phyloP scores from a whole-genome alignment of 1,284 basidiomycete species.

The Apiotrichum akiyoshidainum region DNA sequence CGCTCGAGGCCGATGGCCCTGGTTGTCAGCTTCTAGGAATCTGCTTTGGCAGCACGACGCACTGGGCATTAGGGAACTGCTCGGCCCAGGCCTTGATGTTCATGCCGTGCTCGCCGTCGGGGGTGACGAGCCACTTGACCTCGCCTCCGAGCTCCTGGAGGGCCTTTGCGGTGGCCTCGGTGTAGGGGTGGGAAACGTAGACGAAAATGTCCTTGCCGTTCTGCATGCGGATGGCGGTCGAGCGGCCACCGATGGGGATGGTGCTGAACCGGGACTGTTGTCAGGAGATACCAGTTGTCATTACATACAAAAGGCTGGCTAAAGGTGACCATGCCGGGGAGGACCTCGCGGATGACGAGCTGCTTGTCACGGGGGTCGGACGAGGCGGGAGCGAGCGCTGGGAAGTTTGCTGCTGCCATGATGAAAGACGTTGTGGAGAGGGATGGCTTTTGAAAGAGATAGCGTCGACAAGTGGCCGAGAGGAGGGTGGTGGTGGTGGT shows the following conservation, averaged over 20 bases:
- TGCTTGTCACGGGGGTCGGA: constrained; percentile 32
- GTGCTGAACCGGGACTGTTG: constrained; percentile 59
- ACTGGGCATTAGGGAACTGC: constrained; percentile 71
- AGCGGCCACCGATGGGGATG: constrained; percentile 72
- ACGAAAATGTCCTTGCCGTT: constrained; percentile 71
- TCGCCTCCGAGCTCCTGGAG: constrained; percentile 67
- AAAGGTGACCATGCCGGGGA: constrained; percentile 48
- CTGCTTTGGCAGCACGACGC: constrained; percentile 12
- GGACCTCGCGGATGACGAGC: constrained; percentile 47
- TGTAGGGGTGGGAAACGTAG: constrained; percentile 77
- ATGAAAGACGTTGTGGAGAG: neutral
- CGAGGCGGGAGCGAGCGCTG: constrained; percentile 20
- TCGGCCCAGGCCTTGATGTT: constrained; percentile 52
- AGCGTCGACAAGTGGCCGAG: too few relatives aligned
- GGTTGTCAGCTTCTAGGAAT: neutral
- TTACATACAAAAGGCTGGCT: constrained; percentile 47
- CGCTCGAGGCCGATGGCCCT: constrained; percentile 52
- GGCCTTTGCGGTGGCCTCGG: constrained; percentile 66
- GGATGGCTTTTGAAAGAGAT: neutral
- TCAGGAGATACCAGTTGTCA: neutral
- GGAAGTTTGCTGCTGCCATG: constrained; percentile 12
- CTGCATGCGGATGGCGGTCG: constrained; percentile 73
- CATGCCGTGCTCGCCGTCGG: constrained; percentile 54
- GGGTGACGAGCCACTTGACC: constrained; percentile 62
- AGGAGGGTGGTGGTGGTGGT: too few relatives aligned